Evolutionary conservation across 1,284 basidiomycete species (phyloP).

Genomic region (Cutaneotrichosporon sp.): DNA sequence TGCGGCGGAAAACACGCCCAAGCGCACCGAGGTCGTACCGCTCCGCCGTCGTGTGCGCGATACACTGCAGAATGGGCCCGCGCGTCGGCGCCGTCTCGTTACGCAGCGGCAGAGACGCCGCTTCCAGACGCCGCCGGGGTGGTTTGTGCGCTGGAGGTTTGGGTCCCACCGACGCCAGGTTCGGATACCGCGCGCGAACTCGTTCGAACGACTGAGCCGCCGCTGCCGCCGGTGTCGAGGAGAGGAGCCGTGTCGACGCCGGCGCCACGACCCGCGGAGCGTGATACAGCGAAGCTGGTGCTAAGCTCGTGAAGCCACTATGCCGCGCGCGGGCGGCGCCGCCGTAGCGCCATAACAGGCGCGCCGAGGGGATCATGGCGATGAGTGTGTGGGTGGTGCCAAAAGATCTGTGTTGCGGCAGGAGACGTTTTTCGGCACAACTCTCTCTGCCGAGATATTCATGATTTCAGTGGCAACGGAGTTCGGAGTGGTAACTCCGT

Average conservation of each 20-base stretch:
- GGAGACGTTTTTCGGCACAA: too few species aligned
- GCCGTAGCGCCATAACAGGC: too few species aligned
- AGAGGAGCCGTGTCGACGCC: background rate
- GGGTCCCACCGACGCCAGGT: background rate
- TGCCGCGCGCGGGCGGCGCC: too few species aligned
- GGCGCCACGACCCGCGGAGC: background rate
- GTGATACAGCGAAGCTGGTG: too few species aligned
- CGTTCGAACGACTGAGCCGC: background rate
- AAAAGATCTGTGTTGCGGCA: too few species aligned
- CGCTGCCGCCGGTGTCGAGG: background rate
- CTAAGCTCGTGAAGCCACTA: too few species aligned
- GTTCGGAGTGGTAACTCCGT: too few species aligned
- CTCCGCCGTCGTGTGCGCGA: conserved; percentile 48
- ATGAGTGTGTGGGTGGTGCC: too few species aligned
- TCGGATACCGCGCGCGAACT: background rate
- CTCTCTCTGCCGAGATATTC: too few species aligned
- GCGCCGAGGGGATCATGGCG: too few species aligned
- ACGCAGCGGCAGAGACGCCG: conserved; percentile 44
- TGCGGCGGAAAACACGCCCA: conserved; percentile 25
- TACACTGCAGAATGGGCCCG: conserved; percentile 46
- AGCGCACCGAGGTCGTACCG: conserved; percentile 43
- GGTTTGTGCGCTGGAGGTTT: conserved; percentile 36
- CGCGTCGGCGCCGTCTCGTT: conserved; percentile 41
- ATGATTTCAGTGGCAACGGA: too few species aligned
- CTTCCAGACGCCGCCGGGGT: conserved; percentile 46